A percentile compares a stretch with the other conserved stretches of the same genome.
Evolutionary conservation across 345 rosid species (phyloP).

Genomic region (Carallia pectinifolia): DNA sequence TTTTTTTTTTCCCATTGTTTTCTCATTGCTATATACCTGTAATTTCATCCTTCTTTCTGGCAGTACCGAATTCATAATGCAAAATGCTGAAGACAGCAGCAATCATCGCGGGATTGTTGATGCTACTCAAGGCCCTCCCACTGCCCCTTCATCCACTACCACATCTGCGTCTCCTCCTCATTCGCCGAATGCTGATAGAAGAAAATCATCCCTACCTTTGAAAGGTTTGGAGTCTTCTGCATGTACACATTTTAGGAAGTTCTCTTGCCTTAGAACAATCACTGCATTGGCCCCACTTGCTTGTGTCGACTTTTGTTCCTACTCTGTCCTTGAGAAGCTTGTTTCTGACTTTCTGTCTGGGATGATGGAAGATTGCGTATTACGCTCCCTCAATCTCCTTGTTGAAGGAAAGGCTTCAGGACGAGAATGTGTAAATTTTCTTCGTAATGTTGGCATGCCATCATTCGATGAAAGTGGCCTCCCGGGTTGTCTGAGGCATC

Average conservation of each 20-base stretch:
- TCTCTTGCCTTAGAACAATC: conserved; percentile 48
- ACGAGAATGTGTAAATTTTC: conserved; percentile 50
- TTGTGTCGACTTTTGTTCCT: conserved; percentile 41
- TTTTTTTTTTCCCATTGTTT: neutral
- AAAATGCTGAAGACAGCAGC: conserved; percentile 18
- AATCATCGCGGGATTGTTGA: conserved; percentile 14
- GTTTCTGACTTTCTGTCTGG: conserved; percentile 53
- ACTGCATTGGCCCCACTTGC: conserved; percentile 66
- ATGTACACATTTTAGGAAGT: conserved; percentile 39
- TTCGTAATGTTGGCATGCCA: conserved; percentile 63
- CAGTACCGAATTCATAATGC: conserved; percentile 43
- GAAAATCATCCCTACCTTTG: conserved; percentile 17
- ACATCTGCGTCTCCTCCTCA: neutral
- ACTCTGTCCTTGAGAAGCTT: conserved; percentile 45
- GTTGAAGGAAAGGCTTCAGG: conserved; percentile 74
- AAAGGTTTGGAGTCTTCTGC: conserved; percentile 30
- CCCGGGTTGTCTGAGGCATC: conserved; percentile 74
- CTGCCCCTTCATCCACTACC: neutral
- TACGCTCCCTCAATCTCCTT: conserved; percentile 53
- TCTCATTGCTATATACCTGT: neutral
- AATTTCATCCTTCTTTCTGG: conserved; percentile 12
- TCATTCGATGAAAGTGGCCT: conserved; percentile 43
- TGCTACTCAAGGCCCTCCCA: conserved; percentile 21
- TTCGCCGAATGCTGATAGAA: conserved; percentile 17
- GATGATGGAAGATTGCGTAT: conserved; percentile 60